phyloP scores from a whole-genome alignment of 2,329 filamentous ascomycete species.

The Kalmusia sp. region DNA sequence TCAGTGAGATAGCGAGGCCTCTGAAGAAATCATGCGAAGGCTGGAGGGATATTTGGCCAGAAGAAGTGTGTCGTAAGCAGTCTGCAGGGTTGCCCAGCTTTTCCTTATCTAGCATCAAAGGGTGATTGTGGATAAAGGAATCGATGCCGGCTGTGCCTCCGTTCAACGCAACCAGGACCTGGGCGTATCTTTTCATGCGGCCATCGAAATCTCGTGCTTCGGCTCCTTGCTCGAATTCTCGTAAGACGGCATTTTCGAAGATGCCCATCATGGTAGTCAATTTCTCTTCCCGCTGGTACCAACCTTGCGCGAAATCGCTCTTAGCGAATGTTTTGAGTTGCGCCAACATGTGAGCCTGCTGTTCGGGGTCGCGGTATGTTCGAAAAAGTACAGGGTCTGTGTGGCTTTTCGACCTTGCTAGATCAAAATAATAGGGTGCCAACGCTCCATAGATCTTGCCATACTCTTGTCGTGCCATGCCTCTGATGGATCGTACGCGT shows the following conservation, averaged over 20 bases:
- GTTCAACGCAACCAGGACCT: conserved; percentile 82
- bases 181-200: conserved; percentile 86
- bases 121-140: conserved; percentile 87
- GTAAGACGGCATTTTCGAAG: conserved; percentile 88
- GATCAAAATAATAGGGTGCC: conserved; percentile 86
- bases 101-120: conserved; percentile 77
- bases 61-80: conserved; percentile 73
- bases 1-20: conserved; percentile 74
- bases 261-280: conserved; percentile 76
- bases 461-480: conserved; percentile 86
- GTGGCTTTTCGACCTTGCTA: conserved; percentile 74
- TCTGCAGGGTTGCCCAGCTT: conserved; percentile 78
- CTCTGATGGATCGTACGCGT: conserved; percentile 77
- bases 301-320: conserved; percentile 81
- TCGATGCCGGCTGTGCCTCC: conserved; percentile 81
- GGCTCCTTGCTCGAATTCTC: conserved; percentile 93
- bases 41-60: conserved; percentile 74
- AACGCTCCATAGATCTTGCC: conserved; percentile 89
- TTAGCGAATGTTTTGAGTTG: conserved; percentile 80
- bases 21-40: conserved; percentile 85
- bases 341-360: conserved; percentile 87
- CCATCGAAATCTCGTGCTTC: conserved; percentile 88
- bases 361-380: conserved; percentile 84
- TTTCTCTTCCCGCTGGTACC: conserved; percentile 72
- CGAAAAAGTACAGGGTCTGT: conserved; percentile 85